Conservation (phyloP, 2,329 filamentous ascomycete species). For the Didymellaceae sp. region DNA sequence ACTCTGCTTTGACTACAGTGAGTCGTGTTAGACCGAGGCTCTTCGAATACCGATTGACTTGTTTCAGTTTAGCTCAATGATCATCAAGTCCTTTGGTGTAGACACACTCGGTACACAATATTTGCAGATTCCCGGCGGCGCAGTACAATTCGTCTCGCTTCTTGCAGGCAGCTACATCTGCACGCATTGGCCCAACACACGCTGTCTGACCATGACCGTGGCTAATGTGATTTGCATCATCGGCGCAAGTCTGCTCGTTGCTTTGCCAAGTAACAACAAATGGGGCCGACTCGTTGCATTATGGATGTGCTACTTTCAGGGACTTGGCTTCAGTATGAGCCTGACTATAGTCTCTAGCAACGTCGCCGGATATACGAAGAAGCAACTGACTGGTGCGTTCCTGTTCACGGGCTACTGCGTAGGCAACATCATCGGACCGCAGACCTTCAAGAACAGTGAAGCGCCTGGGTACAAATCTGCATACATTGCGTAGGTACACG, state of each 20-base stretch:
- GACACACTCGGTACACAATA: slow-evolving; percentile 82
- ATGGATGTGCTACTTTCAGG: slow-evolving; percentile 55
- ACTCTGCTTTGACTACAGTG: slow-evolving; percentile 61
- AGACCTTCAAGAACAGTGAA: slow-evolving; percentile 50
- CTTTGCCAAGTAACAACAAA: slow-evolving; percentile 26
- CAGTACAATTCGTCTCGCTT: slow-evolving; percentile 49
- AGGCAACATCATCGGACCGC: slow-evolving; percentile 52
- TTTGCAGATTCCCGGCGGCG: slow-evolving; percentile 66
- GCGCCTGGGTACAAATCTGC: slow-evolving; percentile 43
- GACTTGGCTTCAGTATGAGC: slow-evolving; percentile 41
- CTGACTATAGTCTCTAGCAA: slow-evolving; percentile 53
- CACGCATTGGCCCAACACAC: slow-evolving; percentile 21
- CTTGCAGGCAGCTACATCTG: slow-evolving; percentile 40
- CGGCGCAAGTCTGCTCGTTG: slow-evolving; percentile 27
- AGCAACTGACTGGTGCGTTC: slow-evolving; percentile 63
- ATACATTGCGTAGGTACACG: slow-evolving; percentile 19
- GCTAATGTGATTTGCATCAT: slow-evolving; percentile 42
- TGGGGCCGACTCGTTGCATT: slow-evolving; percentile 40
- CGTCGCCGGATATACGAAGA: slow-evolving; percentile 45
- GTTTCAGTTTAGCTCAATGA: slow-evolving; percentile 54
- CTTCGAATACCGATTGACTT: background rate
- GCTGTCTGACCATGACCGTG: slow-evolving; percentile 39
- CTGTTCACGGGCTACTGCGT: slow-evolving; percentile 52
- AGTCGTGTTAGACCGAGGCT: background rate
- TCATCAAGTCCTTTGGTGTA: slow-evolving; percentile 76